A percentile compares a stretch with the other conserved stretches of the same genome.
phyloP scores from a whole-genome alignment of 805 yeast genomes.

The Allodekkera sacchari region DNA sequence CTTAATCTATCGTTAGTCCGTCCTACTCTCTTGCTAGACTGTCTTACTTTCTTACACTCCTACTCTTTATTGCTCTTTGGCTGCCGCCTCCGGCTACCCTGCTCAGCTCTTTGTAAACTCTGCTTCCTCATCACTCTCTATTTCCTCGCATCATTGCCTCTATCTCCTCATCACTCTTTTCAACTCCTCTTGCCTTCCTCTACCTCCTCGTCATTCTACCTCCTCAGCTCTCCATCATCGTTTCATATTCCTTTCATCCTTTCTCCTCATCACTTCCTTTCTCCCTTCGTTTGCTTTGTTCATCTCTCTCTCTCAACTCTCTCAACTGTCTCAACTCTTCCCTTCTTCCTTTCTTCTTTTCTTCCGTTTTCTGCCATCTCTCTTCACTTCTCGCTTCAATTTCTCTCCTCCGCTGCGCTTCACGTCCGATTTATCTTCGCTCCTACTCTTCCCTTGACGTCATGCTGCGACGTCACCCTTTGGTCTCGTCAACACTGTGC shows the following conservation, averaged over 20 bases:
- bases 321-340: neutral
- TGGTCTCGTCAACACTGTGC: too few relatives aligned
- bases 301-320: slow-evolving; percentile 1
- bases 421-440: neutral
- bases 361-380: neutral
- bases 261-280: neutral
- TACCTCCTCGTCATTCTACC: neutral
- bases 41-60: too few relatives aligned
- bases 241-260: neutral
- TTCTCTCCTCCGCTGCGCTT: neutral
- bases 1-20: too few relatives aligned
- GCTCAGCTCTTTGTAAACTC: too few relatives aligned
- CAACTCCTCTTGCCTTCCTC: neutral
- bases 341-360: slow-evolving; percentile 2
- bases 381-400: neutral
- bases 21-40: too few relatives aligned
- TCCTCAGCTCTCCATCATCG: slow-evolving; percentile 3
- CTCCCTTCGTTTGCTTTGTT: neutral
- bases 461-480: too few relatives aligned
- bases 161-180: too few relatives aligned
- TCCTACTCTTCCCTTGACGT: too few relatives aligned
- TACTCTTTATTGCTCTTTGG: too few relatives aligned
- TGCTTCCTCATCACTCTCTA: too few relatives aligned
- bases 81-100: too few relatives aligned
- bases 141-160: too few relatives aligned